phyloP scores from a whole-genome alignment of 2,329 filamentous ascomycete species.

The Chrysoporthe deuterocubensis region DNA sequence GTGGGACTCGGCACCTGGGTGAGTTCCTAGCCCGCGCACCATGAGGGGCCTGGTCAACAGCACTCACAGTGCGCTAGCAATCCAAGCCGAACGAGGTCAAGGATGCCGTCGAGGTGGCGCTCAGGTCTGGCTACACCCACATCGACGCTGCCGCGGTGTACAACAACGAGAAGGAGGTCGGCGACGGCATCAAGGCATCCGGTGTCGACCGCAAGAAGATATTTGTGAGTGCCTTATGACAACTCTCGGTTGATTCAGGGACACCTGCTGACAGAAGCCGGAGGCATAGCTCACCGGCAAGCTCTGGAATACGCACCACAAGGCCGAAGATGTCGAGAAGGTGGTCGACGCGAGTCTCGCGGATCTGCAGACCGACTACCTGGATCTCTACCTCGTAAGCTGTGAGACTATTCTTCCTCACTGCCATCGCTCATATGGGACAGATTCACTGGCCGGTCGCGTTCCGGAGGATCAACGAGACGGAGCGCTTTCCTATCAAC shows the following conservation, averaged over 20 bases:
- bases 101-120: conserved; percentile 47
- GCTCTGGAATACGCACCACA: conserved; percentile 58
- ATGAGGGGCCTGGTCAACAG: neutral
- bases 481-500: conserved; percentile 46
- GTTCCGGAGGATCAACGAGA: conserved; percentile 45
- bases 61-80: conserved; percentile 20
- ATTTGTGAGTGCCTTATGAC: conserved; percentile 31
- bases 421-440: conserved; percentile 32
- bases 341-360: conserved; percentile 47
- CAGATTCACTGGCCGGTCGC: conserved; percentile 54
- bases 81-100: conserved; percentile 60
- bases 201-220: conserved; percentile 38
- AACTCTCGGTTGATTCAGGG: neutral
- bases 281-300: conserved; percentile 50
- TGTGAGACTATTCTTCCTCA: neutral
- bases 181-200: conserved; percentile 40
- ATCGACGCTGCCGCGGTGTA: conserved; percentile 46
- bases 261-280: neutral
- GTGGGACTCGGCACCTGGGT: conserved; percentile 28
- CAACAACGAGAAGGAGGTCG: conserved; percentile 41
- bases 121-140: conserved; percentile 40
- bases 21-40: neutral
- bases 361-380: conserved; percentile 48
- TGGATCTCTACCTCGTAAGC: conserved; percentile 49
- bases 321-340: conserved; percentile 45